Evolutionary conservation across 345 rosid species (phyloP), one percentile per base, ranked within the genome.

Genomic region (Eutrema japonicum): DNA sequence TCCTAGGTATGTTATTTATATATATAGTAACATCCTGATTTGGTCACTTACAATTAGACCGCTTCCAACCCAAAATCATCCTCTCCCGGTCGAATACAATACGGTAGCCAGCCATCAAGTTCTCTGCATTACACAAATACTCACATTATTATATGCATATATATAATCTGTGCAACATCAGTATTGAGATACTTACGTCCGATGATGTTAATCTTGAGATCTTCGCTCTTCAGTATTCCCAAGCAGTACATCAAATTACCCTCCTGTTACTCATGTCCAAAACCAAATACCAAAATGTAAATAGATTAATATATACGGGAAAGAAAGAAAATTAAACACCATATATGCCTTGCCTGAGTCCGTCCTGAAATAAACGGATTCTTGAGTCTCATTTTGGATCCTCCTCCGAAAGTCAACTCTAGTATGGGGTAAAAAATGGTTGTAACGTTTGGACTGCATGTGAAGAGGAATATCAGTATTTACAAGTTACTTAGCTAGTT

Each of bases 81-180:
- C 77, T 86, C 75, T 91, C 93, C 1, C 88, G 87, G 55, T 91
- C 82, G 43, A 89, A 89, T 63, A 91, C 83, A 52, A 91, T 37
- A 0, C 77, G 86, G 69, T 91, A 76, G 30, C 90, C 91, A 0
- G 85, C 70, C 97, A 91, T 71, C 57, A 91, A 82, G 80, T 91
- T 89, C 77, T 91, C 96, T 92, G 88, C 45, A 12, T 8, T 53
- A 51, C 50, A 61, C 58, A 61, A n/a, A 75, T 50, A 29, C 10
- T 27, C 69, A 36, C 58, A 43, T 40, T 26, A 4, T 47, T 22
- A 50, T 14, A 51, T 41, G 56, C 22, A 36, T 8, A 18, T 1
- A 5, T 30, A 5, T 37, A 60, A 36, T 3, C 32, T 45, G 29
- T 27, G 50, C 26, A 5, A 43, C 49, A 52, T 9, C 49, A 52